Percentiles rank a stretch among this genome's conserved stretches.
Conservation (phyloP, 1,139 yeast species). For the Pichia cactophila region DNA sequence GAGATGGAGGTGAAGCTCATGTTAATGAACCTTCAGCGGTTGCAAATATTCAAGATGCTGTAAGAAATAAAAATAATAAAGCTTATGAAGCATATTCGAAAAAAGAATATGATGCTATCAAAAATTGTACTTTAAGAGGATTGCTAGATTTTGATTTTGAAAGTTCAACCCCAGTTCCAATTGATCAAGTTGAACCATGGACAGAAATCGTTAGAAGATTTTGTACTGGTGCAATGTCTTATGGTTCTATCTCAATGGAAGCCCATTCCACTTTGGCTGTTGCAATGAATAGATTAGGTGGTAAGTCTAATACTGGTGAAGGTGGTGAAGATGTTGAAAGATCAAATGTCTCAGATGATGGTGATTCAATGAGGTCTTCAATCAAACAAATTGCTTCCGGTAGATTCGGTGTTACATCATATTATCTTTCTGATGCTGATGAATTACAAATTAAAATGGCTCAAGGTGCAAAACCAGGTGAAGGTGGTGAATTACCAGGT, state of each 20-base stretch:
- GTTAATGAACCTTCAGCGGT: conserved; percentile 92
- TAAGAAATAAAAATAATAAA: conserved; percentile 85
- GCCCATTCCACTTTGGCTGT: conserved; percentile 96
- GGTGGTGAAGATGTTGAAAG: conserved; percentile 99
- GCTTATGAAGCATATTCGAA: conserved; percentile 88
- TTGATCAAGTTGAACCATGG: conserved; percentile 99
- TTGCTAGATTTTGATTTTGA: conserved; percentile 82
- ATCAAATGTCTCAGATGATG: conserved; percentile 68
- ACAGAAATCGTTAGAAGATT: conserved; percentile 96
- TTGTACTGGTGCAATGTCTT: conserved; percentile 98
- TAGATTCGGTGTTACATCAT: conserved; percentile 94
- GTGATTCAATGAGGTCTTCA: conserved; percentile 97
- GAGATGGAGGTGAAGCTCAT: conserved; percentile 97
- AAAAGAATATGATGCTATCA: conserved; percentile 86
- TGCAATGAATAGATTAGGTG: conserved; percentile 97
- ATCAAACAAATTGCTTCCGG: conserved; percentile 98
- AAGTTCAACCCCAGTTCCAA: conserved; percentile 65
- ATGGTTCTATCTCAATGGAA: conserved; percentile 97
- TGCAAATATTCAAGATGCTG: conserved; percentile 95
- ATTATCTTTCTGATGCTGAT: conserved; percentile 91
- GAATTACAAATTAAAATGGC: conserved; percentile 98
- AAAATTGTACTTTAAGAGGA: conserved; percentile 90
- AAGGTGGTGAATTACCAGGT: conserved; percentile 98
- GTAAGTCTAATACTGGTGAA: conserved; percentile 97
- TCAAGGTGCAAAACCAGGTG: conserved; percentile 99